Conservation (phyloP, 768 basidiomycete genomes). For the Mrakia frigida region DNA sequence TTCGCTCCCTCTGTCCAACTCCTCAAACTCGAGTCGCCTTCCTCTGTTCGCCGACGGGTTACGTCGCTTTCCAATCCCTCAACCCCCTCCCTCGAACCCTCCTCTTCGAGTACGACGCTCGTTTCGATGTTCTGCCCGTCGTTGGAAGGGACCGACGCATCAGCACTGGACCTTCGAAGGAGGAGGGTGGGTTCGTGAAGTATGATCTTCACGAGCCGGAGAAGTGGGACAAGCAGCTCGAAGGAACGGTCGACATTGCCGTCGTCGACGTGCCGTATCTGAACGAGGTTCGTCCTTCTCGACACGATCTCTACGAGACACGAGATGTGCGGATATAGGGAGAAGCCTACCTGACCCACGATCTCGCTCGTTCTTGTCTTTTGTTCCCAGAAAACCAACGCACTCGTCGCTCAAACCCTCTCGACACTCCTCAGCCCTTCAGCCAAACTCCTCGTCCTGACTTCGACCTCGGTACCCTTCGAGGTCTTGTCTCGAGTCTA, state of each 20-base stretch:
- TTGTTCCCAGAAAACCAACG: conserved; percentile 31
- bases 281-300: conserved; percentile 35
- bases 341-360: neutral
- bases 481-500: conserved; percentile 30
- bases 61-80: conserved; percentile 37
- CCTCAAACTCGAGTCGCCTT: conserved; percentile 34
- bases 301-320: neutral
- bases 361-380: neutral
- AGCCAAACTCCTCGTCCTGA: conserved; percentile 36
- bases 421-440: conserved; percentile 32
- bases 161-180: neutral
- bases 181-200: conserved; percentile 34
- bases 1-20: conserved; percentile 30
- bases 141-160: conserved; percentile 11
- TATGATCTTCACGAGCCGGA: conserved; percentile 38
- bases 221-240: conserved; percentile 28
- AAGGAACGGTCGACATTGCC: conserved; percentile 35
- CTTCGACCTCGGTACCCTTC: conserved; percentile 35
- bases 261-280: conserved; percentile 38
- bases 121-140: conserved; percentile 35
- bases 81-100: conserved; percentile 25
- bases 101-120: conserved; percentile 37
- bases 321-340: no score
- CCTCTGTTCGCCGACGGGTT: conserved; percentile 38
- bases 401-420: conserved; percentile 34